Base-by-base conservation (phyloP, 2,329 filamentous ascomycete genomes). In the Bisporella sp. region DNA sequence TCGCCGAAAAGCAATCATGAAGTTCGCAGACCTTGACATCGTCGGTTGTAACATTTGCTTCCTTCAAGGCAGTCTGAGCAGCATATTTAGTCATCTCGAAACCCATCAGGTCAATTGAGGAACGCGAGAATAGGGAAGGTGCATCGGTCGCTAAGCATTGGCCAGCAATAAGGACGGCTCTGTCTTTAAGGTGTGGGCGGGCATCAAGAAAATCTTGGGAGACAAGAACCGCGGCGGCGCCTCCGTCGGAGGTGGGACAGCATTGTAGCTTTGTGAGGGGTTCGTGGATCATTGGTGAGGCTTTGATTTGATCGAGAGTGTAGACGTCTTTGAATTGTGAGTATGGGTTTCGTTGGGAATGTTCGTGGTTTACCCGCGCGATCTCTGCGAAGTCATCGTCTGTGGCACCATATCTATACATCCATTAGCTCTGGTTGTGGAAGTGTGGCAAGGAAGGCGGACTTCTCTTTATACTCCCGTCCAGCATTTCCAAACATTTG, bases 191-290 rank as follows among this genome's bases (percentile, higher is more conserved):
- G 61, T 95, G 83, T 1, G 91, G 91, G 28, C 89, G 81, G 6
- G 85, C 84, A 62, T 92, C 86, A 49, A 97, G 80, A 77, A 96
- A 97, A 45, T 77, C 79, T 70, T 96, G 85, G 0, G 89, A 95
- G 49, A 96, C 90, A 47, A 99, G 73, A 32, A 97, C 84, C 11
- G 88, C 89, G 1, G 93, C 90, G 1, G 90, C 92, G 44, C 85
- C 88, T 45, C 92, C 92, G 68, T 97, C 93, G 0, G 89, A 95
- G 1, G 92, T 97, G 1, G 93, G 92, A 71, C 92, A 96, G 78
- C 92, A 97, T 73, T 97, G 93, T n/a, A 97, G 83, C 72, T 96
- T 97, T 52, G 93, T 97, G 50, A 97, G 78, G 12, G 92, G 92
- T 57, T 82, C 81, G 71, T 89, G 83, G 69, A 97, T 88, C 77